Evolutionary conservation across 805 yeast species (phyloP), one percentile per base, ranked within the genome.

Genomic region (Candida sanyiensis): DNA sequence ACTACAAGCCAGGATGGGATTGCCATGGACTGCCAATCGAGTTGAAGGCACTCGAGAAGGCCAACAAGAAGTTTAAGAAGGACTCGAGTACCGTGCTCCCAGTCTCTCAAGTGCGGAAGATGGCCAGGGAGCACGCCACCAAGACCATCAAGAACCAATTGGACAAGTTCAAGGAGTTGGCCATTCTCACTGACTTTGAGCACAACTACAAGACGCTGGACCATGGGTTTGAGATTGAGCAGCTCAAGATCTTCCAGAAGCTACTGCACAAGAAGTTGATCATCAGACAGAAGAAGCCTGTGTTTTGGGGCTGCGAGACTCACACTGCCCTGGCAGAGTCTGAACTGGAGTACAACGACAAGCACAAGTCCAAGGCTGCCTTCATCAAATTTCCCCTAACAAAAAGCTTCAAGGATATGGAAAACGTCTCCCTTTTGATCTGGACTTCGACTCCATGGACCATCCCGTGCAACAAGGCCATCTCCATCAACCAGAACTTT

Each of bases 401-500:
- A 1, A 28, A 69, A 1, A 37, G 45, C 17, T 39, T 39, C 28
- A 39, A 35, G 33, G 38, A 25, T 4, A 10, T 39, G 15, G 17
- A 35, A 3, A 39, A 35, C 7, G 72, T 69, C 6, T 32, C 37
- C 7, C n/a, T 42, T 2, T 53, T 84, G 44, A 86, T 93, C 40
- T 93, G 99, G 99, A 93, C 99, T 0, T 89, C 96, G 1, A 93
- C 98, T 1, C 97, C 98, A 0, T 93, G 99, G 99, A 93, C 99
- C 0, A 67, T 93, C 23, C 84, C 86, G 5, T 80, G 96, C 0
- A 93, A 93, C 55, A 70, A 72, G 45, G 97, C 97, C 0, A 76
- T 93, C 30, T 80, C 93, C 32, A 70, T 83, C 29, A 77, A 86
- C 51, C 61, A 73, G 20, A 61, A 68, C 1, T 63, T 84, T 39